These are phyloP conservation scores for Coriolopsis trogii DNA, from an alignment of 1,284 basidiomycete genomes.

Conservation along the genomic window DNA sequence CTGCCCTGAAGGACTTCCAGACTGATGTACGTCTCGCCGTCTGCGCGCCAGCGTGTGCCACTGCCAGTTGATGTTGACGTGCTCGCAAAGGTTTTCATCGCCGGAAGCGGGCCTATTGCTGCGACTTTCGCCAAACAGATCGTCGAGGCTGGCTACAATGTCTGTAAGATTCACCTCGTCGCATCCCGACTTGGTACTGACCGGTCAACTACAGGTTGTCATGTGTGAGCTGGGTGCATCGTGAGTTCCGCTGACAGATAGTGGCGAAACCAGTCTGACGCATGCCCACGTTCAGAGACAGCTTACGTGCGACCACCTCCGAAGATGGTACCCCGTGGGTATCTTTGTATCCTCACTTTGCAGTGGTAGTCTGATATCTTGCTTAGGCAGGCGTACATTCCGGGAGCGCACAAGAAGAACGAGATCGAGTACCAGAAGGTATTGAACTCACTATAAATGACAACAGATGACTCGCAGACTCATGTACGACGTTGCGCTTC, in stretches of 20 bases:
- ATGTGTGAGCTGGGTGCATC: conserved; percentile 29
- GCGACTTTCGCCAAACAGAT: conserved; percentile 30
- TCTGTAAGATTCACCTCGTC: conserved; percentile 23
- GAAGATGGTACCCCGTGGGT: background rate
- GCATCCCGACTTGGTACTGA: background rate
- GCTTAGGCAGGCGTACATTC: conserved; percentile 18
- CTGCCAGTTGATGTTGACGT: too few species aligned
- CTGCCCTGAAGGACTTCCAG: background rate
- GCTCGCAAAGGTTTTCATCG: conserved; percentile 25
- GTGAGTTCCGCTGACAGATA: conserved; percentile 3
- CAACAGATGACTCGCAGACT: background rate
- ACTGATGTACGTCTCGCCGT: background rate
- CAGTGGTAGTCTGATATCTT: background rate
- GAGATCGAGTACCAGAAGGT: conserved; percentile 13
- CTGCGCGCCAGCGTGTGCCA: too few species aligned
- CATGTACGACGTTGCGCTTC: conserved; percentile 23
- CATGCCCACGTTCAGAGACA: conserved; percentile 4
- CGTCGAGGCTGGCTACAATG: conserved; percentile 28
- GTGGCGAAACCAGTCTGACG: background rate
- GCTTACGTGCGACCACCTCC: background rate
- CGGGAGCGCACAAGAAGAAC: conserved; percentile 36
- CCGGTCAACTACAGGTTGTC: conserved; percentile 9
- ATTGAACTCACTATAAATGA: too few species aligned
- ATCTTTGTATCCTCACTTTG: background rate
- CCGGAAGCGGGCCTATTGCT: conserved; percentile 35